Conservation (phyloP, 1,284 basidiomycete species). For the Naganishia liquefaciens region DNA sequence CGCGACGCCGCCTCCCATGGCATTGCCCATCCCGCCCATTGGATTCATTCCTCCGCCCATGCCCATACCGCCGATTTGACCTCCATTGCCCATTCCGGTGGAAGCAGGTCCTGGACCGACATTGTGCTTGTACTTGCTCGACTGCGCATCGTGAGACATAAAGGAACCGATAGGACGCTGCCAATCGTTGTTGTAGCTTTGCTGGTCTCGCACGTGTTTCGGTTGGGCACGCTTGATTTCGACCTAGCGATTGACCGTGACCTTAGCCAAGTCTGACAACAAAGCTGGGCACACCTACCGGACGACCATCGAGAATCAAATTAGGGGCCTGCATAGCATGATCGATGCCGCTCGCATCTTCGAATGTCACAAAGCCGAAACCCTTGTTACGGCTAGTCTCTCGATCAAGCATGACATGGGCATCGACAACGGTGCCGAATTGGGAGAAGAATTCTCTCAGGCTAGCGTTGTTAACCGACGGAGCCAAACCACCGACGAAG, state of each 20-base stretch:
- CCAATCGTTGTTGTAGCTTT: slow-evolving; percentile 37
- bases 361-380: slow-evolving; percentile 95
- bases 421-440: slow-evolving; percentile 87
- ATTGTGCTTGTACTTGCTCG: slow-evolving; percentile 46
- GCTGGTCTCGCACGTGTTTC: slow-evolving; percentile 55
- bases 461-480: slow-evolving; percentile 85
- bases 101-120: slow-evolving; percentile 53
- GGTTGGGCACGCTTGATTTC: slow-evolving; percentile 93
- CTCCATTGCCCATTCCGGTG: slow-evolving; percentile 56
- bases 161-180: slow-evolving; percentile 39
- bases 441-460: slow-evolving; percentile 91
- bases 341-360: slow-evolving; percentile 79
- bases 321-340: slow-evolving; percentile 80
- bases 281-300: slow-evolving; percentile 59
- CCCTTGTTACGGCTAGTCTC: slow-evolving; percentile 95
- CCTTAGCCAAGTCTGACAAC: background rate
- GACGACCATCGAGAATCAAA: slow-evolving; percentile 86
- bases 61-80: slow-evolving; percentile 56
- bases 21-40: slow-evolving; percentile 49
- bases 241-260: slow-evolving; percentile 61
- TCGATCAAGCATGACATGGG: slow-evolving; percentile 97
- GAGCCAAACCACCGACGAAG: slow-evolving; percentile 93
- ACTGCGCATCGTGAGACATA: slow-evolving; percentile 43
- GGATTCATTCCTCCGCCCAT: slow-evolving; percentile 49
- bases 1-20: slow-evolving; percentile 27